These are phyloP conservation scores for Ceratobasidium sp. DNA, from an alignment of 1,284 basidiomycete species.

Conservation along the genomic window DNA sequence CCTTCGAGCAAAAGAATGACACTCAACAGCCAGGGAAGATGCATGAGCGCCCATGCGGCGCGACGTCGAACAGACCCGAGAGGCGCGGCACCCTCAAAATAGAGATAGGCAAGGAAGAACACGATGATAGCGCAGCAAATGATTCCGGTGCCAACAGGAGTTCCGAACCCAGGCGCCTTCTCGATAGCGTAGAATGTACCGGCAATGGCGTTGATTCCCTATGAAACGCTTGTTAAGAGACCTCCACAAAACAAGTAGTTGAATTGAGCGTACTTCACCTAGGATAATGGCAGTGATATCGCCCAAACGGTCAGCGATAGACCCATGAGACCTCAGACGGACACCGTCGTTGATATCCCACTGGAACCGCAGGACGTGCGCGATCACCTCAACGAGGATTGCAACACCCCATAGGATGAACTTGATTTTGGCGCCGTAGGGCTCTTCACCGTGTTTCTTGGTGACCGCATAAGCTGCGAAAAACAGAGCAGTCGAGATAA, in stretches of 20 bases:
- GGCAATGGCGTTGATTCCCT: constrained; percentile 1
- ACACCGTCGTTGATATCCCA: constrained; percentile 2
- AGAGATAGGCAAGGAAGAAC: neutral
- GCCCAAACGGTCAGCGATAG: neutral
- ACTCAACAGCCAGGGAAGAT: neutral
- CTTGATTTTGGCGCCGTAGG: constrained; percentile 5
- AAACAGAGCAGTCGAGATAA: neutral
- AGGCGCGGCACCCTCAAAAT: neutral
- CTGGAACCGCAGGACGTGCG: constrained; percentile 14
- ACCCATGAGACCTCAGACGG: neutral
- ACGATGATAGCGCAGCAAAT: neutral
- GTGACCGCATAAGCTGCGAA: neutral
- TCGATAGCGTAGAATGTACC: neutral
- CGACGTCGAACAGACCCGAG: neutral
- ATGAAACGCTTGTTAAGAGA: neutral
- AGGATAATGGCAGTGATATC: constrained; percentile 3
- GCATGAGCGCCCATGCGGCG: neutral
- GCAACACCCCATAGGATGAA: neutral
- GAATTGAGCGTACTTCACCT: neutral
- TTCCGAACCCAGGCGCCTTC: neutral
- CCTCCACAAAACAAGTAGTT: neutral
- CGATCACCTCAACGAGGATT: neutral
- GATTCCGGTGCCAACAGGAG: neutral
- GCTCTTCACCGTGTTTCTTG: neutral
- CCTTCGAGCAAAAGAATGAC: neutral